These are phyloP conservation scores for Colletotrichum sp. DNA, from an alignment of 2,329 filamentous ascomycete species.

Conservation along the genomic window DNA sequence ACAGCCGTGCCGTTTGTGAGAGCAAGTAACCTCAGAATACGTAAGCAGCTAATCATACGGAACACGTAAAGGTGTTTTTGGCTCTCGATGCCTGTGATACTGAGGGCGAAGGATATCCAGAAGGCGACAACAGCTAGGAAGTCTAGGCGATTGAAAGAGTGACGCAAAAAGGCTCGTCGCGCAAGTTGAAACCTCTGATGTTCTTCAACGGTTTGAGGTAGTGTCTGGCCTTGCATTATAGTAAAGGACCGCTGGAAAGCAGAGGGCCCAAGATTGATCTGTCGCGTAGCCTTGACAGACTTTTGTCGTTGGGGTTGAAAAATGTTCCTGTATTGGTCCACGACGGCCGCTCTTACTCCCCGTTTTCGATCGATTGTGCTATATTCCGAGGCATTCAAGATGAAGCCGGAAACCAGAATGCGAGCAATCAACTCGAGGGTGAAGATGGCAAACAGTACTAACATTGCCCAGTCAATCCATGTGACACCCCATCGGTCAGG, in stretches of 20 bases:
- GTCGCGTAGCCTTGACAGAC: conserved; percentile 61
- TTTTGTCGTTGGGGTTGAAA: conserved; percentile 82
- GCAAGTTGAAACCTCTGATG: conserved; percentile 86
- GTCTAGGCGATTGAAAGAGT: conserved; percentile 95
- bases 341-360: conserved; percentile 74
- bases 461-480: conserved; percentile 78
- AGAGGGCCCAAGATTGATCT: conserved; percentile 54
- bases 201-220: conserved; percentile 69
- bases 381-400: conserved; percentile 90
- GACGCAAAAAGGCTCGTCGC: conserved; percentile 87
- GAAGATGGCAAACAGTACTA: conserved; percentile 86
- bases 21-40: conserved; percentile 87
- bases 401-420: conserved; percentile 90
- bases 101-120: conserved; percentile 86
- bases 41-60: conserved; percentile 93
- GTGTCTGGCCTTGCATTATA: conserved; percentile 67
- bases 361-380: conserved; percentile 84
- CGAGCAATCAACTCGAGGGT: conserved; percentile 83
- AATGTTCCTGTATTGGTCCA: conserved; percentile 76
- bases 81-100: conserved; percentile 71
- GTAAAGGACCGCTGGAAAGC: conserved; percentile 81
- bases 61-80: conserved; percentile 83
- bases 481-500: conserved; percentile 68
- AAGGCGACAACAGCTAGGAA: conserved; percentile 94
- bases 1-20: conserved; percentile 93